Conservation (phyloP, 345 rosid genomes). For the Murraya koenigii region DNA sequence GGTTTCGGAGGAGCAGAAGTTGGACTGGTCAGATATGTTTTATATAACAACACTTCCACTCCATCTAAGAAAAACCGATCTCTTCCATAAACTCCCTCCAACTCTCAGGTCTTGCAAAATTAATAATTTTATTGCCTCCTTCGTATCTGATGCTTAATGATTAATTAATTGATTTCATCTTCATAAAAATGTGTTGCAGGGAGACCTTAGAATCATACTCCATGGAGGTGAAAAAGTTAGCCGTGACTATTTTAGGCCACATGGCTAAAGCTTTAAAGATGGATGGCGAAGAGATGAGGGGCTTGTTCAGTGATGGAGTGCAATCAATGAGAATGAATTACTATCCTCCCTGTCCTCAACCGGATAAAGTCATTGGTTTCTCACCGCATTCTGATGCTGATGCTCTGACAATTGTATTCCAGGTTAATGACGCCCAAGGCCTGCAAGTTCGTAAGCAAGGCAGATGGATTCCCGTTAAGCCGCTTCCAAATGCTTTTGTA, state of each 20-base stretch:
- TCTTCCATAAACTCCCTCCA: constrained; percentile 41
- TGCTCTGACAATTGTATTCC: constrained; percentile 16
- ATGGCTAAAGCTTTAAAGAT: constrained; percentile 45
- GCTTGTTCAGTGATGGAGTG: constrained; percentile 26
- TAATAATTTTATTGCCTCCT: not conserved
- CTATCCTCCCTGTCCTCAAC: constrained; percentile 43
- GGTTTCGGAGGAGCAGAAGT: constrained; percentile 49
- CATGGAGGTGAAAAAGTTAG: constrained; percentile 30
- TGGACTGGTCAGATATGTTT: constrained; percentile 65
- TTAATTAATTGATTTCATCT: not conserved
- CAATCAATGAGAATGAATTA: constrained; percentile 43
- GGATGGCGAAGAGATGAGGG: constrained; percentile 44
- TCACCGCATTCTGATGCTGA: constrained; percentile 35
- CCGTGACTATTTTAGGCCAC: constrained; percentile 31
- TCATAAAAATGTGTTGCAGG: constrained; percentile 23
- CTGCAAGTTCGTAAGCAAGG: constrained; percentile 16
- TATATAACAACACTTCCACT: constrained; percentile 36
- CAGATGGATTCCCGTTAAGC: constrained; percentile 5
- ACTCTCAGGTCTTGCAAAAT: constrained; percentile 33
- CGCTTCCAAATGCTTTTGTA: constrained; percentile 12
- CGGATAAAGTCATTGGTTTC: constrained; percentile 34
- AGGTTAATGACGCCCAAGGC: constrained; percentile 14
- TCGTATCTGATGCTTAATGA: not conserved
- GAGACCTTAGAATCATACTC: constrained; percentile 47
- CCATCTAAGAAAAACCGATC: constrained; percentile 24